A percentile compares a stretch with the other conserved stretches of the same genome.
These are phyloP conservation scores for Lentinula boryana DNA, from an alignment of 768 basidiomycete genomes.

Conservation along the genomic window DNA sequence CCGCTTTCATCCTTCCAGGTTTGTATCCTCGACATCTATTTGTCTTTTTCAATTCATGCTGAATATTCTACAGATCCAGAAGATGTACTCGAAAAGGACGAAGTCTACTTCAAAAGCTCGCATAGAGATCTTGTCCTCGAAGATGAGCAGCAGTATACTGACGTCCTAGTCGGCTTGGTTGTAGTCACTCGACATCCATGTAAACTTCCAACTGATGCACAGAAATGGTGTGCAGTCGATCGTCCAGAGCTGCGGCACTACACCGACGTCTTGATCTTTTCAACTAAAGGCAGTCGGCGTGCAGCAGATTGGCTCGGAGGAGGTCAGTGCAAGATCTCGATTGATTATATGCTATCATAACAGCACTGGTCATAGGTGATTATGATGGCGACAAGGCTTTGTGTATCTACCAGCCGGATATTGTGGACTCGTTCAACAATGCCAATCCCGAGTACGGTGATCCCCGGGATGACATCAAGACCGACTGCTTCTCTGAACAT, in stretches of 20 bases:
- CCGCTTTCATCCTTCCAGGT: constrained; percentile 62
- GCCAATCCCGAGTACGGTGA: constrained; percentile 26
- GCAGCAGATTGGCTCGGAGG: constrained; percentile 40
- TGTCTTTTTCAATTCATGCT: not conserved
- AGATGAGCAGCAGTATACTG: constrained; percentile 25
- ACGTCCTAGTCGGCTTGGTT: constrained; percentile 33
- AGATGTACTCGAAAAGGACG: constrained; percentile 27
- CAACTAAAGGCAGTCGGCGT: constrained; percentile 24
- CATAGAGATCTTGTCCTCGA: constrained; percentile 20
- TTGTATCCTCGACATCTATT: constrained; percentile 1
- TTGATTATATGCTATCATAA: not conserved
- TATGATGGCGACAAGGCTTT: constrained; percentile 37
- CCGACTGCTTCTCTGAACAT: constrained; percentile 17
- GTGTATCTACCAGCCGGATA: constrained; percentile 32
- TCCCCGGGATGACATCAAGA: constrained; percentile 23
- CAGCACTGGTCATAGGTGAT: constrained; percentile 22
- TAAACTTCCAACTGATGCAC: constrained; percentile 40
- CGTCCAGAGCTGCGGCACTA: constrained; percentile 28
- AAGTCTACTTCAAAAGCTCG: constrained; percentile 32
- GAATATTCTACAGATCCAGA: constrained; percentile 20
- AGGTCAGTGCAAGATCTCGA: constrained; percentile 16
- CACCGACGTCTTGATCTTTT: constrained; percentile 33
- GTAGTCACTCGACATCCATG: constrained; percentile 42
- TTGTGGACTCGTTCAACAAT: constrained; percentile 31
- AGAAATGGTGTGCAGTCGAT: constrained; percentile 41